Evolutionary conservation across 2,329 filamentous ascomycete genomes (phyloP).

Genomic region (Colletotrichum sp.): DNA sequence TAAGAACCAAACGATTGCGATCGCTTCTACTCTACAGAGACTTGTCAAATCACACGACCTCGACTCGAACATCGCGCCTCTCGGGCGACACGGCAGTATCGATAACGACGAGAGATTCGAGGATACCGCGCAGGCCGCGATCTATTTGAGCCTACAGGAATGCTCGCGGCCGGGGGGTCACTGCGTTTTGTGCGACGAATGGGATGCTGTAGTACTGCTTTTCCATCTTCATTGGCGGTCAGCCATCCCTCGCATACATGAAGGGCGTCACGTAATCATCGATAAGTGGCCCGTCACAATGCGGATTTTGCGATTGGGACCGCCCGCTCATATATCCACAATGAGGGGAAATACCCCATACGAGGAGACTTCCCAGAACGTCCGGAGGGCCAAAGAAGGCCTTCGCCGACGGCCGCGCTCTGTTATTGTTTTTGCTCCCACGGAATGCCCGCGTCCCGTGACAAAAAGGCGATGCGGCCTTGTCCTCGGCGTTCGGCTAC

Average conservation of each 20-base stretch:
- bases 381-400: neutral
- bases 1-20: neutral
- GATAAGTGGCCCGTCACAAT: neutral
- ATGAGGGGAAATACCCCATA: neutral
- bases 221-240: constrained; percentile 14
- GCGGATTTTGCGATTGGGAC: neutral
- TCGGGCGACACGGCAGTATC: neutral
- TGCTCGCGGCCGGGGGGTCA: neutral
- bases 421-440: neutral
- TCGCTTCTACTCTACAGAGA: neutral
- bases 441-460: constrained; percentile 14
- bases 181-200: constrained; percentile 13
- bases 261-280: constrained; percentile 1
- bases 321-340: neutral
- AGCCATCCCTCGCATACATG: constrained; percentile 2
- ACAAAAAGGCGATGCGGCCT: constrained; percentile 12
- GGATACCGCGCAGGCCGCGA: constrained; percentile 14
- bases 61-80: neutral
- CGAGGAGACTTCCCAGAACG: neutral
- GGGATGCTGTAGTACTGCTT: neutral
- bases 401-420: neutral
- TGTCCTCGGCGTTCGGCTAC: neutral
- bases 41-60: neutral
- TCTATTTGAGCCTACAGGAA: neutral
- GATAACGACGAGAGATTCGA: neutral